A percentile compares a stretch with the other conserved stretches of the same genome.
Conservation (phyloP, 139 green algal species). For the Eudorina sp. region DNA sequence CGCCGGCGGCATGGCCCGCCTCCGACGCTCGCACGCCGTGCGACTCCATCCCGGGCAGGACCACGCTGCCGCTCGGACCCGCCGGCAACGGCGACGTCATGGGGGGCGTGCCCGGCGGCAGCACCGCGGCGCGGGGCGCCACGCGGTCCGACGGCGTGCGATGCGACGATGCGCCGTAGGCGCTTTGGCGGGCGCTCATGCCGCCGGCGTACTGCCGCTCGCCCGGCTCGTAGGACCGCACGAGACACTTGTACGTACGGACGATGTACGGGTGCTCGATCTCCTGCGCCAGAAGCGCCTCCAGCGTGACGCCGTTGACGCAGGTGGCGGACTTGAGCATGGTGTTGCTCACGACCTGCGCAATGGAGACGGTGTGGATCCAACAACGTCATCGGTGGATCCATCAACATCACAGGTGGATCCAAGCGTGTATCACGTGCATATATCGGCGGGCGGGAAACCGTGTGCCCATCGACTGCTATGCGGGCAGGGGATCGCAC, state of each 20-base stretch:
- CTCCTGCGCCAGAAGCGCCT: conserved; percentile 23
- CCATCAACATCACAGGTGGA: too few relatives aligned
- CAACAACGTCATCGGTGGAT: too few relatives aligned
- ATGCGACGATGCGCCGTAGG: not conserved
- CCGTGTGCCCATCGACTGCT: too few relatives aligned
- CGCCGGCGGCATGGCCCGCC: not conserved
- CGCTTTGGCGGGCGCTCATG: not conserved
- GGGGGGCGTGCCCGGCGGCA: not conserved
- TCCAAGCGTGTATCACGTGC: too few relatives aligned
- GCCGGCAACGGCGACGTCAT: not conserved
- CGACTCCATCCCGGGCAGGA: not conserved
- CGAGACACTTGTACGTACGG: conserved; percentile 36
- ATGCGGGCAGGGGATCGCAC: too few relatives aligned
- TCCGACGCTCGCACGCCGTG: not conserved
- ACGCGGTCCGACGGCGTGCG: not conserved
- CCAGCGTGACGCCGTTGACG: conserved; percentile 36
- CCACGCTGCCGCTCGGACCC: not conserved
- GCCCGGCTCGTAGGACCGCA: not conserved
- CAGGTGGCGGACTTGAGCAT: not conserved
- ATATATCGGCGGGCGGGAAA: too few relatives aligned
- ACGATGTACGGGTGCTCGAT: conserved; percentile 36
- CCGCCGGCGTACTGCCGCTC: not conserved
- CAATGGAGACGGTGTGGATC: too few relatives aligned
- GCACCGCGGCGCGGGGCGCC: not conserved
- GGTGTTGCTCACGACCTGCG: conserved; percentile 15